A percentile compares a stretch with the other conserved stretches of the same genome.
Evolutionary conservation across 2,329 filamentous ascomycete genomes (phyloP).

Genomic region (Helicocarpus griseus): DNA sequence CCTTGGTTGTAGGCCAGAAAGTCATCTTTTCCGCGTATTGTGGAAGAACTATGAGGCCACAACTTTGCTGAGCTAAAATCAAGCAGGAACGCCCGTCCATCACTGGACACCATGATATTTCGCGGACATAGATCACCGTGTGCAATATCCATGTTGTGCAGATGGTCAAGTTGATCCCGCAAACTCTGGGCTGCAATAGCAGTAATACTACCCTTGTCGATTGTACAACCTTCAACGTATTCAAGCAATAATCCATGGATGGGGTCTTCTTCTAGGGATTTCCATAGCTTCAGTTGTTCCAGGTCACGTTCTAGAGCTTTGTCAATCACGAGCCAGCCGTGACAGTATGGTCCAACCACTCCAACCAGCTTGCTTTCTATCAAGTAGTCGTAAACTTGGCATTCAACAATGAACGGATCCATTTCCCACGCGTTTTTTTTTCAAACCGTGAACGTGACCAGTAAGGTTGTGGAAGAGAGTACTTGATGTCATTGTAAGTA

Average conservation of each 20-base stretch:
- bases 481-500: slow-evolving; percentile 2
- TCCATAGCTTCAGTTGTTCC: not conserved
- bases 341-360: slow-evolving; percentile 2
- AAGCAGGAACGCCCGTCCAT: slow-evolving; percentile 1
- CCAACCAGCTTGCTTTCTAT: slow-evolving; percentile 5
- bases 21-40: slow-evolving; percentile 2
- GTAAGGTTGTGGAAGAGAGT: slow-evolving; percentile 2
- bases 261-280: slow-evolving; percentile 3
- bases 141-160: slow-evolving; percentile 3
- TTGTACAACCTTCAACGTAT: slow-evolving; percentile 5
- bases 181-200: slow-evolving; percentile 1
- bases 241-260: slow-evolving; percentile 5
- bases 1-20: not conserved
- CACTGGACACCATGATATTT: slow-evolving; percentile 6
- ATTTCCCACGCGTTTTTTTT: slow-evolving; percentile 1
- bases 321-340: slow-evolving; percentile 3
- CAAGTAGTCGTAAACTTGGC: slow-evolving; percentile 8
- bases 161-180: slow-evolving; percentile 2
- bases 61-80: slow-evolving; percentile 4
- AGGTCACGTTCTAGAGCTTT: slow-evolving; percentile 1
- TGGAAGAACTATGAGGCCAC: not conserved
- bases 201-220: slow-evolving; percentile 2
- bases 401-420: slow-evolving; percentile 10
- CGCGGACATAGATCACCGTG: not conserved
- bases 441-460: slow-evolving; percentile 5